Conservation (phyloP, 352 stramenopile species). For the Saprolegnia diclina region DNA sequence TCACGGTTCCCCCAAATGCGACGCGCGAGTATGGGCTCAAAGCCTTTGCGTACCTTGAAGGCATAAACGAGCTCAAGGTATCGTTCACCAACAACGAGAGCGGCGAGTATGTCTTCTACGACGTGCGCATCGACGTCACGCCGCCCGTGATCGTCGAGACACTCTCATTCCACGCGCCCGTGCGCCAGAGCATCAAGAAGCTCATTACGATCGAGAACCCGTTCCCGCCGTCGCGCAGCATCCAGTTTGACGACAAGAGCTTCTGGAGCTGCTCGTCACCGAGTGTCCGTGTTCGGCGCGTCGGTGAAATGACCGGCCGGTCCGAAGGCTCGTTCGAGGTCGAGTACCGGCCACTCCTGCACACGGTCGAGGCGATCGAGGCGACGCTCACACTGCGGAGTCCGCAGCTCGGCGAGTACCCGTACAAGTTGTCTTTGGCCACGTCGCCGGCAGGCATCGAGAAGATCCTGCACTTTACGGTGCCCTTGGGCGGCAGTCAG, state of each 20-base stretch:
- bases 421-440: slow-evolving; percentile 70
- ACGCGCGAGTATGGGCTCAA: slow-evolving; percentile 80
- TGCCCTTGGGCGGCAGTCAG: slow-evolving; percentile 67
- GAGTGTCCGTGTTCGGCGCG: slow-evolving; percentile 59
- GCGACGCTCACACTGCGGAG: slow-evolving; percentile 67
- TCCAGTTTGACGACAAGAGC: slow-evolving; percentile 56
- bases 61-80: slow-evolving; percentile 42
- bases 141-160: slow-evolving; percentile 65
- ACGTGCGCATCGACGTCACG: slow-evolving; percentile 51
- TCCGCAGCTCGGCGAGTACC: slow-evolving; percentile 83
- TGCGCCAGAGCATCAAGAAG: slow-evolving; percentile 76
- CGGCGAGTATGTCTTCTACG: slow-evolving; percentile 80
- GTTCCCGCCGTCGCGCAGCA: slow-evolving; percentile 38
- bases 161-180: slow-evolving; percentile 72
- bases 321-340: slow-evolving; percentile 84
- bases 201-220: slow-evolving; percentile 89
- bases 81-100: slow-evolving; percentile 77
- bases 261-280: slow-evolving; percentile 82
- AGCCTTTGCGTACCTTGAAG: slow-evolving; percentile 86
- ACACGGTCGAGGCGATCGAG: slow-evolving; percentile 41
- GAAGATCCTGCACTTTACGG: slow-evolving; percentile 74
- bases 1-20: slow-evolving; percentile 52
- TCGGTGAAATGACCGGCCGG: slow-evolving; percentile 61
- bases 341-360: slow-evolving; percentile 81
- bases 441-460: slow-evolving; percentile 69